A percentile compares a stretch with the other conserved stretches of the same genome.
Conservation (phyloP, 768 basidiomycete species). For the Trametes coccinea region DNA sequence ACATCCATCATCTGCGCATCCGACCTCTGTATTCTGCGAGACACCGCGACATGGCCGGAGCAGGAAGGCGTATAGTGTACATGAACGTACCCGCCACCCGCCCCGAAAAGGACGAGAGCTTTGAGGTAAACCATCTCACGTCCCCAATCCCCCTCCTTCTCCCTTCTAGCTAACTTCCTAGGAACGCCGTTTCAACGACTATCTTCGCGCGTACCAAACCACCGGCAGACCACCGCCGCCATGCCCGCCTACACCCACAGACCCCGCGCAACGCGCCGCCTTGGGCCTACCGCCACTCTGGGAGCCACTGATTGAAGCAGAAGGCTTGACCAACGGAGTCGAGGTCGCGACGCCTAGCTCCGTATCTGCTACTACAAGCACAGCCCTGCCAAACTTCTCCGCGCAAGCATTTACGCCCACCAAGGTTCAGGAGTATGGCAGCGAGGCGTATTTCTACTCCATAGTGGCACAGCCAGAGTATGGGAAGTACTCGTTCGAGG, state of each 20-base stretch:
- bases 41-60: background rate
- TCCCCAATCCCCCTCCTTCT: background rate
- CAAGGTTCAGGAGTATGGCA: conserved; percentile 2
- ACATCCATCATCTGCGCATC: no score
- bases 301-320: conserved; percentile 37
- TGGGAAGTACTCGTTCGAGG: conserved; percentile 31
- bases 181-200: conserved; percentile 60
- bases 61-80: conserved; percentile 15
- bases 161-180: conserved; percentile 26
- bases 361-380: background rate
- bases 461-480: conserved; percentile 23
- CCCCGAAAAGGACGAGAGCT: conserved; percentile 24
- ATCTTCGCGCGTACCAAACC: conserved; percentile 47
- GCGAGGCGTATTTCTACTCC: conserved; percentile 17
- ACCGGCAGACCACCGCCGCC: conserved; percentile 52
- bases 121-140: conserved; percentile 25
- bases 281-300: conserved; percentile 54
- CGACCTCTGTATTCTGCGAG: no score
- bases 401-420: conserved; percentile 11
- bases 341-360: background rate
- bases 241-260: conserved; percentile 48
- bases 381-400: background rate
- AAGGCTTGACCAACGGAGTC: conserved; percentile 8
- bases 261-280: conserved; percentile 42
- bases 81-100: conserved; percentile 25